Percentiles rank a stretch among this genome's conserved stretches.
These are phyloP conservation scores for Westerdykella aurantiaca DNA, from an alignment of 2,329 filamentous ascomycete genomes.

Conservation along the genomic window DNA sequence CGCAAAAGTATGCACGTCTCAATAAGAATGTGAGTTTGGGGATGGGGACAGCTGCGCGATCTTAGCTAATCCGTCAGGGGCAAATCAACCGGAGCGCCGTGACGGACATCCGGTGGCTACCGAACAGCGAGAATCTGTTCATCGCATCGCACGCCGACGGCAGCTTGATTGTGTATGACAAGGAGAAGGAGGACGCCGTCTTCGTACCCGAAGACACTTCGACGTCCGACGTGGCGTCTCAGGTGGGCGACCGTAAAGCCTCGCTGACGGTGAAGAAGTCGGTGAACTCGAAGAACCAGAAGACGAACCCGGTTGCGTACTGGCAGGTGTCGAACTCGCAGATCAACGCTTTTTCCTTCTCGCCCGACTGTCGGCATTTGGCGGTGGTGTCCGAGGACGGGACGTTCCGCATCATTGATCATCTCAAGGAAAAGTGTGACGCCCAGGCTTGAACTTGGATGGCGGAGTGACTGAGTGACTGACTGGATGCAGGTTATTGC, in stretches of 20 bases:
- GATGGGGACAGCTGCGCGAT: not conserved
- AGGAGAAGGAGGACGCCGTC: slow-evolving; percentile 84
- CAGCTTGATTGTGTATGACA: slow-evolving; percentile 88
- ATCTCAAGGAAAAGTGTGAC: slow-evolving; percentile 76
- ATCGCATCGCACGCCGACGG: slow-evolving; percentile 90
- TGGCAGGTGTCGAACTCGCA: slow-evolving; percentile 91
- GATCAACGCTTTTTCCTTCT: slow-evolving; percentile 88
- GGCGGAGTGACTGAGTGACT: not conserved
- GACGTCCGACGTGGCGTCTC: slow-evolving; percentile 20
- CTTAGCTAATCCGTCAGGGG: slow-evolving; percentile 49
- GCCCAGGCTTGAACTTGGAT: not conserved
- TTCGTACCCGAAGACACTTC: slow-evolving; percentile 63
- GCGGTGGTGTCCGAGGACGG: slow-evolving; percentile 91
- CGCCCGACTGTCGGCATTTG: slow-evolving; percentile 78
- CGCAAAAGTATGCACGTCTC: slow-evolving; percentile 87
- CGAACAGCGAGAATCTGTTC: slow-evolving; percentile 88
- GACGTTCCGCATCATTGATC: slow-evolving; percentile 83
- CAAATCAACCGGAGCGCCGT: slow-evolving; percentile 82
- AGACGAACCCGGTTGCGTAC: slow-evolving; percentile 81
- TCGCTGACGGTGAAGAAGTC: slow-evolving; percentile 77
- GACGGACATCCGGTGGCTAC: slow-evolving; percentile 86
- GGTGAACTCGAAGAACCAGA: slow-evolving; percentile 88
- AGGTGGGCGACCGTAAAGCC: slow-evolving; percentile 31
- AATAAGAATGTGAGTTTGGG: slow-evolving; percentile 64
- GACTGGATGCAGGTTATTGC: slow-evolving; percentile 58